A percentile compares a stretch with the other conserved stretches of the same genome.
Conservation (phyloP, 805 yeast species). For the Starmerella vitae region DNA sequence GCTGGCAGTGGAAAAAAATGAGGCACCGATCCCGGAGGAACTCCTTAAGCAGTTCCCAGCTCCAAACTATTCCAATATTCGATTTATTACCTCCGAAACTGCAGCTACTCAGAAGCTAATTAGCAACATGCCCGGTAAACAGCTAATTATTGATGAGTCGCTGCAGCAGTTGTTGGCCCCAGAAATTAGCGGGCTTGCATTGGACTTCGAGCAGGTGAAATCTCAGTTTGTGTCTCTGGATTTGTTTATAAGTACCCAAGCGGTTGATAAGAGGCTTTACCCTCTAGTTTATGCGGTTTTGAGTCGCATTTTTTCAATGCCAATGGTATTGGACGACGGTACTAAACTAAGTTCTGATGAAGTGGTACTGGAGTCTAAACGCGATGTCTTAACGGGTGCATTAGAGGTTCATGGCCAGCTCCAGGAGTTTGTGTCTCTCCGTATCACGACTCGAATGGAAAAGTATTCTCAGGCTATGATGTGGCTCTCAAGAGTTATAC, state of each 20-base stretch:
- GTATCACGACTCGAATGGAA: constrained; percentile 43
- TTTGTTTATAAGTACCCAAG: constrained; percentile 44
- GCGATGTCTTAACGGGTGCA: constrained; percentile 48
- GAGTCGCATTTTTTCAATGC: constrained; percentile 56
- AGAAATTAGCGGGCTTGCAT: constrained; percentile 49
- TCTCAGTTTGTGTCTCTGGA: constrained; percentile 68
- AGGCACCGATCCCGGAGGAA: constrained; percentile 60
- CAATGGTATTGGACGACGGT: constrained; percentile 53
- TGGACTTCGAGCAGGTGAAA: constrained; percentile 66
- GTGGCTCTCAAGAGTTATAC: constrained; percentile 61
- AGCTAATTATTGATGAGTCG: constrained; percentile 5
- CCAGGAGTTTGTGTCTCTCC: constrained; percentile 52
- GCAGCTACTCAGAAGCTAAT: constrained; percentile 39
- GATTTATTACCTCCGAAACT: constrained; percentile 55
- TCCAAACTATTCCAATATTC: constrained; percentile 63
- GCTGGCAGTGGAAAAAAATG: constrained; percentile 53
- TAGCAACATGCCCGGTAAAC: constrained; percentile 1
- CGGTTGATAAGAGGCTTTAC: constrained; percentile 38
- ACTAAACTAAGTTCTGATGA: constrained; percentile 49
- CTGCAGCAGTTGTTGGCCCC: constrained; percentile 19
- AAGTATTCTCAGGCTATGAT: constrained; percentile 57
- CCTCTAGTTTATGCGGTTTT: constrained; percentile 52
- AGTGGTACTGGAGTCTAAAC: constrained; percentile 59
- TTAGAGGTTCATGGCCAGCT: constrained; percentile 48
- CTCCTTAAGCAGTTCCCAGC: constrained; percentile 48